phyloP scores from a whole-genome alignment of 805 yeast species.

The Candida berthetii region DNA sequence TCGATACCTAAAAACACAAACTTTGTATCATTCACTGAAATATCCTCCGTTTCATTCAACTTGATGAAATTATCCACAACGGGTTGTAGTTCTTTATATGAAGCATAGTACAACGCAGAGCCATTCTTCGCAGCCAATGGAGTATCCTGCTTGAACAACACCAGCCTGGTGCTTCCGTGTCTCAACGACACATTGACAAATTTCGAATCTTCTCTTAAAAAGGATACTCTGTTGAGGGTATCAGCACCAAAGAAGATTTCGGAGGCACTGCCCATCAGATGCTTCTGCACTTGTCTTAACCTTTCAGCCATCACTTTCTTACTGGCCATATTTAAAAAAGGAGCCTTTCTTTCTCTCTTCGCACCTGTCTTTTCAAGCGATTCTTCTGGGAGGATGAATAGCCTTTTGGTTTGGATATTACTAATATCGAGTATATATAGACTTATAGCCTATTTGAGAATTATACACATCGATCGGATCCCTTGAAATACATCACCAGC shows the following conservation, averaged over 20 bases:
- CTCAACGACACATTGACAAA: constrained; percentile 36
- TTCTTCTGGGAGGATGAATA: too few relatives aligned
- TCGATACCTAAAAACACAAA: constrained; percentile 46
- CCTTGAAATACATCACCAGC: too few relatives aligned
- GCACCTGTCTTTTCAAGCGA: too few relatives aligned
- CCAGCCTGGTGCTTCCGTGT: constrained; percentile 35
- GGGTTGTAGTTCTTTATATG: constrained; percentile 8
- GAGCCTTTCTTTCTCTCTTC: too few relatives aligned
- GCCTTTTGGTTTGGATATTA: too few relatives aligned
- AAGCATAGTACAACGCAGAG: constrained; percentile 5
- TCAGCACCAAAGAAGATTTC: constrained; percentile 39
- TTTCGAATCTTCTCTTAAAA: constrained; percentile 43
- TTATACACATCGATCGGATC: too few relatives aligned
- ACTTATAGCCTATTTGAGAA: too few relatives aligned
- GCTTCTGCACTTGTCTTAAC: constrained; percentile 7
- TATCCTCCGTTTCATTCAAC: constrained; percentile 4
- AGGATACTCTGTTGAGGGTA: constrained; percentile 51
- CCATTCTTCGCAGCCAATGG: neutral
- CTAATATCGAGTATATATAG: too few relatives aligned
- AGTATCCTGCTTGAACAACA: constrained; percentile 26
- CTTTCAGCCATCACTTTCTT: neutral
- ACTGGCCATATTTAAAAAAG: neutral
- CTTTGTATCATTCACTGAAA: constrained; percentile 27
- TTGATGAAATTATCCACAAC: constrained; percentile 10
- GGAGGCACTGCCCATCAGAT: constrained; percentile 13